Conservation (phyloP, 805 yeast species). For the Spathaspora hagerdaliae region DNA sequence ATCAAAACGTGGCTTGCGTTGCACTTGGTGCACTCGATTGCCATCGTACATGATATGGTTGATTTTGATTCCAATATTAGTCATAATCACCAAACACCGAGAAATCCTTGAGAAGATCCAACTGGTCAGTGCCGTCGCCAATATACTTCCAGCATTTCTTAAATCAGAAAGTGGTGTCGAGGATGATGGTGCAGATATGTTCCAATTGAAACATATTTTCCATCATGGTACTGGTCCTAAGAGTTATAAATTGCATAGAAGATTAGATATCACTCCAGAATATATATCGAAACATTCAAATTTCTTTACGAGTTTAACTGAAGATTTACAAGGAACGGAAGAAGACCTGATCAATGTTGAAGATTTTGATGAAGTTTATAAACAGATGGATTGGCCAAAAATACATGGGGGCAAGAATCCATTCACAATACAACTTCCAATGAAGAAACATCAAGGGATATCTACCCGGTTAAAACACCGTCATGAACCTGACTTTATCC, state of each 20-base stretch:
- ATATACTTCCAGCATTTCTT: background rate
- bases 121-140: no score
- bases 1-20: background rate
- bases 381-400: slow-evolving; percentile 34
- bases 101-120: background rate
- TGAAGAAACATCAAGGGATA: slow-evolving; percentile 14
- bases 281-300: slow-evolving; percentile 20
- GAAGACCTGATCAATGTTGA: background rate
- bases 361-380: slow-evolving; percentile 16
- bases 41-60: background rate
- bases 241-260: slow-evolving; percentile 35
- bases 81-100: no score
- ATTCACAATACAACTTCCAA: slow-evolving; percentile 32
- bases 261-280: slow-evolving; percentile 48
- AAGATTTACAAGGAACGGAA: background rate
- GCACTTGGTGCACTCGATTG: background rate
- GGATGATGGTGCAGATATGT: no score
- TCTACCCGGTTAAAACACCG: slow-evolving; percentile 30
- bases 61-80: background rate
- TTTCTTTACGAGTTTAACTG: slow-evolving; percentile 1
- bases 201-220: slow-evolving; percentile 50
- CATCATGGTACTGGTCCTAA: slow-evolving; percentile 53
- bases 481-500: slow-evolving; percentile 57
- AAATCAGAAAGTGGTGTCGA: no score
- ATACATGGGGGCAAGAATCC: slow-evolving; percentile 31